Evolutionary conservation across 345 rosid genomes (phyloP), one percentile per base, ranked within the genome.

Genomic region (Boechera stricta): DNA sequence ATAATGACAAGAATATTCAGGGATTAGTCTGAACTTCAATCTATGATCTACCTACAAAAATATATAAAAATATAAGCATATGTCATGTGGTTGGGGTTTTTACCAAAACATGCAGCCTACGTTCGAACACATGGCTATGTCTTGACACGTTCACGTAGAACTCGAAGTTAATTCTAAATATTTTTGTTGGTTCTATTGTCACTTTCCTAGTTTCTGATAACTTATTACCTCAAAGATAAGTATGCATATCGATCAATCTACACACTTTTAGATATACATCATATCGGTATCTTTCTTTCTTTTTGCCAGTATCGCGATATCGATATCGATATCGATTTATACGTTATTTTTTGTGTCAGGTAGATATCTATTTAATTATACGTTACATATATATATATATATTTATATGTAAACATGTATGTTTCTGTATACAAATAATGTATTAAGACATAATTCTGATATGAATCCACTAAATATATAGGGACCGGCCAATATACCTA

Each of bases 81-180:
- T 39, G 9, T 77, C 77, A 66, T 59, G 81, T 51, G 81, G 73
- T 67, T 78, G 44, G 73, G 39, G 69, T 39, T 58, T 55, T 66
- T 51, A 72, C 69, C 41, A 51, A 31, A 73, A 59, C 81, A 78
- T 66, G 73, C 73, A 72, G 51, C 48, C 41, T 49, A 65, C 68
- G 73, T 72, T 72, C 48, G 68, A 78, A 71, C 81, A 77, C 77
- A 72, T 65, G 73, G 61, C 57, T 64, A 49, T 72, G 62, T 58
- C 26, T 78, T 71, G 73, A 78, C 81, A 78, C 77, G 67, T 77
- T 77, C 67, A 64, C 81, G 73, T 72, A 72, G 57, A 72, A 41
- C 64, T 59, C 31, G 29, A 77, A 49, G 49, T 53, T 75, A n/a
- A 67, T 47, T 48, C 53, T 11, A 12, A 49, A 28, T n/a, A n/a